Percentiles rank a stretch among this genome's conserved stretches.
These are phyloP conservation scores for Capronia coronata DNA, from an alignment of 2,329 filamentous ascomycete species.

Conservation along the genomic window DNA sequence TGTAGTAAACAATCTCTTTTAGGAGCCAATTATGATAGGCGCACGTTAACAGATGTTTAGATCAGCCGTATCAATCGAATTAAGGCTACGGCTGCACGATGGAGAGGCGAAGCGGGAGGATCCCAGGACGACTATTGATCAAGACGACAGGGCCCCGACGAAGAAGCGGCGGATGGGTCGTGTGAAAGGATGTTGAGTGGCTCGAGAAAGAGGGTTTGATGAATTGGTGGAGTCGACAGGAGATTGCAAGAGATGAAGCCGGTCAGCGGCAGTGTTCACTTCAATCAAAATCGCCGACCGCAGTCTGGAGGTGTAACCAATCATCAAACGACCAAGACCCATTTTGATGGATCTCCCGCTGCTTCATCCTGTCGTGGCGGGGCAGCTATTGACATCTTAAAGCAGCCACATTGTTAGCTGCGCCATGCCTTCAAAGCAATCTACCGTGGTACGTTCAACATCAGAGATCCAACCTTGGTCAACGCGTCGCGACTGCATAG, in stretches of 20 bases:
- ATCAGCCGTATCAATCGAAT: constrained; percentile 5
- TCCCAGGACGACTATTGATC: constrained; percentile 14
- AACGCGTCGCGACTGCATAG: no score
- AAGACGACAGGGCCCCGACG: constrained; percentile 7
- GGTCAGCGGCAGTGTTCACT: background rate
- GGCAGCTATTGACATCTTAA: no score
- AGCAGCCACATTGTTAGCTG: no score
- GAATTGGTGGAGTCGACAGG: constrained; percentile 14
- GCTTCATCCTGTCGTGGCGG: background rate
- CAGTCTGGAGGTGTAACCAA: background rate
- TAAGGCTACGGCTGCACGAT: background rate
- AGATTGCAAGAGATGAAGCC: constrained; percentile 9
- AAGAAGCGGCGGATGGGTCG: background rate
- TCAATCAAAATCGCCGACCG: constrained; percentile 1
- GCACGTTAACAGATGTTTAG: background rate
- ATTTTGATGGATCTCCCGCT: background rate
- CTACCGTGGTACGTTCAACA: no score
- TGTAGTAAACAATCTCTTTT: constrained; percentile 1
- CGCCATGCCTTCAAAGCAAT: no score
- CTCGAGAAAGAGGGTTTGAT: constrained; percentile 2
- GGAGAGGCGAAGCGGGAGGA: constrained; percentile 1
- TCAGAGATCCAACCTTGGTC: no score
- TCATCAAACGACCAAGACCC: background rate
- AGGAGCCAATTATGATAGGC: constrained; percentile 14
- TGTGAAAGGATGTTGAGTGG: constrained; percentile 8